phyloP scores from a whole-genome alignment of 257 asterid genomes.

The Jacaranda mimosifolia region DNA sequence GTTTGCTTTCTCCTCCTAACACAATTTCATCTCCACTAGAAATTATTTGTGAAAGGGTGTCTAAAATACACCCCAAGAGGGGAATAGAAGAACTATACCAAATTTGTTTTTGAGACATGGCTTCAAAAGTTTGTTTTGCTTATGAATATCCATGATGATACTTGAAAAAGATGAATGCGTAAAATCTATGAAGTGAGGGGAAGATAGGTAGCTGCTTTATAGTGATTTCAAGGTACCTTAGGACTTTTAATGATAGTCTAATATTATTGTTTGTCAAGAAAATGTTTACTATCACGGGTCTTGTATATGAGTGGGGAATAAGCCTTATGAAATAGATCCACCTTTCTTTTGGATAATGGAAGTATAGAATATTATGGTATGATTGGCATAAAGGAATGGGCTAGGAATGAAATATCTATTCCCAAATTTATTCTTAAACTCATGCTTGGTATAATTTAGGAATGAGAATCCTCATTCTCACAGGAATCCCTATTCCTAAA shows the following conservation, averaged over 20 bases:
- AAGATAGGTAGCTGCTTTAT: neutral
- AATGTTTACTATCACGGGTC: neutral
- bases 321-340: neutral
- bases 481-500: too few species aligned
- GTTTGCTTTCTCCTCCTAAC: constrained; percentile 16
- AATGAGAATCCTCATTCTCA: too few species aligned
- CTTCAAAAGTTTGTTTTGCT: neutral
- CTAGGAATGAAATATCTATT: too few species aligned
- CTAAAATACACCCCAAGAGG: constrained; percentile 29
- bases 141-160: too few species aligned
- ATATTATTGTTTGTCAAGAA: neutral
- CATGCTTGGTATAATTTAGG: too few species aligned
- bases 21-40: neutral
- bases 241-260: neutral
- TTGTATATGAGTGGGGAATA: constrained; percentile 8
- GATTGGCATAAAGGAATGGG: too few species aligned
- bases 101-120: neutral
- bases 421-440: too few species aligned
- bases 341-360: neutral
- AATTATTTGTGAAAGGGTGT: neutral
- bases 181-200: neutral
- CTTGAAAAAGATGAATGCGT: neutral
- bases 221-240: neutral
- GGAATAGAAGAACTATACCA: constrained; percentile 14
- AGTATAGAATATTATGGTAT: neutral